phyloP scores from a whole-genome alignment of 2,329 filamentous ascomycete genomes.

The Neophaeococcomyces aloes region DNA sequence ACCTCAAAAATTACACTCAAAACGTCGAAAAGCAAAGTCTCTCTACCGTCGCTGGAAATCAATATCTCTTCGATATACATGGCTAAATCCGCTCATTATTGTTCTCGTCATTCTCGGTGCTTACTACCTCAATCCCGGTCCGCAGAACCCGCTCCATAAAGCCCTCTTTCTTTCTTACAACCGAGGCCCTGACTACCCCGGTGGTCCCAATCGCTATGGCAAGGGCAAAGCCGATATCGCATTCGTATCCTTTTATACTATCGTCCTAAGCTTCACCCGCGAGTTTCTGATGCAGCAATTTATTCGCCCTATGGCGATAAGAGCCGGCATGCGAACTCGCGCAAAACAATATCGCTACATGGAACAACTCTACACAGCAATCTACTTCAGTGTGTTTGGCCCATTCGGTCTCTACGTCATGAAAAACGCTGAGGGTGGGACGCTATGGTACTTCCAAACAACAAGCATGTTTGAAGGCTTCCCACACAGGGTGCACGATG shows the following conservation, averaged over 20 bases:
- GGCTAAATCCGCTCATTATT: slow-evolving; percentile 57
- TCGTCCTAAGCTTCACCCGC: slow-evolving; percentile 75
- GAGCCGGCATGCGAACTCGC: slow-evolving; percentile 53
- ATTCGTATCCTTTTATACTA: slow-evolving; percentile 72
- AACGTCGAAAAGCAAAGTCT: slow-evolving; percentile 35
- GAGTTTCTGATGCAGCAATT: slow-evolving; percentile 86
- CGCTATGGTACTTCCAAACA: slow-evolving; percentile 81
- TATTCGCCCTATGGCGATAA: slow-evolving; percentile 59
- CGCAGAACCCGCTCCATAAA: slow-evolving; percentile 61
- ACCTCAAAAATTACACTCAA: slow-evolving; percentile 28
- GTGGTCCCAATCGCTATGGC: slow-evolving; percentile 55
- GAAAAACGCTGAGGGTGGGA: slow-evolving; percentile 52
- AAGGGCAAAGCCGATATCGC: slow-evolving; percentile 70
- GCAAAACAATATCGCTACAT: slow-evolving; percentile 77
- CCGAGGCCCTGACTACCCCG: slow-evolving; percentile 42
- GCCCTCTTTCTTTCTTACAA: slow-evolving; percentile 80
- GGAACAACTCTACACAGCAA: slow-evolving; percentile 80
- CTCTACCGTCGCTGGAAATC: slow-evolving; percentile 34
- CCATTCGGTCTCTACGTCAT: slow-evolving; percentile 76
- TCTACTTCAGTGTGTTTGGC: slow-evolving; percentile 71
- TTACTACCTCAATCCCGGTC: slow-evolving; percentile 61
- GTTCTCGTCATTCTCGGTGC: slow-evolving; percentile 49
- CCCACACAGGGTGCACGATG: slow-evolving; percentile 67
- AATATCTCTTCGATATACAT: slow-evolving; percentile 36
- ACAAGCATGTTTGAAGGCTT: slow-evolving; percentile 72